Evolutionary conservation across 805 yeast species (phyloP).

Genomic region (Teunomyces gatunensis): DNA sequence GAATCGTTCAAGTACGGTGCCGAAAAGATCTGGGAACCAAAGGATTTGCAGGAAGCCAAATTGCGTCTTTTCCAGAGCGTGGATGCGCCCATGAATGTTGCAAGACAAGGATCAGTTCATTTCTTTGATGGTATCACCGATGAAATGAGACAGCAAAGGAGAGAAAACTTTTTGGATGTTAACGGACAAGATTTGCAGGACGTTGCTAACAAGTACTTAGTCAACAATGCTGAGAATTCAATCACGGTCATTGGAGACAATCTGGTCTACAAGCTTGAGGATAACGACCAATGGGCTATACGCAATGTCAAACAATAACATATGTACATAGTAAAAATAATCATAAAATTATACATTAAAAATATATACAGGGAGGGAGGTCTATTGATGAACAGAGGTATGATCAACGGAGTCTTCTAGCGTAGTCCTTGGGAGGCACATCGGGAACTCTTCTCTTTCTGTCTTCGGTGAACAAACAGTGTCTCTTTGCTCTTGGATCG

Average conservation of each 20-base stretch:
- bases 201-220: constrained; percentile 67
- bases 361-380: background rate
- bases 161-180: constrained; percentile 71
- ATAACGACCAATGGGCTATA: constrained; percentile 16
- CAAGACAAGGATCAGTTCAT: constrained; percentile 67
- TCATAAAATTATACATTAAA: background rate
- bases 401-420: constrained; percentile 12
- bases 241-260: constrained; percentile 50
- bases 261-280: constrained; percentile 18
- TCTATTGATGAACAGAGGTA: background rate
- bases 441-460: constrained; percentile 79
- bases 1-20: constrained; percentile 31
- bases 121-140: constrained; percentile 73
- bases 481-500: constrained; percentile 65
- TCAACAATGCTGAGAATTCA: constrained; percentile 19
- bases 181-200: constrained; percentile 56
- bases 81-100: constrained; percentile 85
- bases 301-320: constrained; percentile 6
- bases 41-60: constrained; percentile 85
- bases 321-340: background rate
- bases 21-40: constrained; percentile 49
- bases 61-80: constrained; percentile 85
- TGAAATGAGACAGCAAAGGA: constrained; percentile 75
- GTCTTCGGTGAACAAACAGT: constrained; percentile 84
- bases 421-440: constrained; percentile 34